Evolutionary conservation across 1,139 yeast species (phyloP), one percentile per base, ranked within the genome.

Genomic region (Suhomyces bokatorum): DNA sequence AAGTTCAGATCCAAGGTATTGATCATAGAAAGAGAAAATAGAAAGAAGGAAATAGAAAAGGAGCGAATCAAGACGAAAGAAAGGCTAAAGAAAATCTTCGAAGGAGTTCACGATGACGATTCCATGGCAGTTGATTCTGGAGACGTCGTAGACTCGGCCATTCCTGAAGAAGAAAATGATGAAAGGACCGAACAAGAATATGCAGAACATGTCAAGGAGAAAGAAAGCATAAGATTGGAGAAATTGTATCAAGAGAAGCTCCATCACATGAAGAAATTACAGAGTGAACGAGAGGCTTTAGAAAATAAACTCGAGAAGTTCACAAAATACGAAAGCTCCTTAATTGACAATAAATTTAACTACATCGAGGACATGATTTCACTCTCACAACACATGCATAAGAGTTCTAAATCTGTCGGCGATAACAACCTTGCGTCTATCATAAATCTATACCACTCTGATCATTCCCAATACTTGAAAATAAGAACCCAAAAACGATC

Each of bases 1-100:
- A 78, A 76, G 50, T 85, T 85, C 58, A 66, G 93, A 54, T 72
- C 85, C 10, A 76, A 75, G 42, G 87, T 84, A 28, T 61, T 83
- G 43, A 75, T 74, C 31, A 66, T 80, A 29, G 91, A 85, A 51
- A 73, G 75, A 49, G 76, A 75, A 39, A 80, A 80, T 43, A 70
- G 85, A 36, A 75, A 73, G 42, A 70, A 70, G 45, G 84, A 81
- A 52, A 61, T 73, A 11, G 67, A 75, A 35, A 69, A 66, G 30
- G 91, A 84, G 53, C 68, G 81, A 43, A 67, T 64, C 37, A 74
- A 77, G 44, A 75, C 85, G 2, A 78, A 77, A 52, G 62, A 67
- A 35, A 77, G 80, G 40, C 61, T 85, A 48, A 74, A 77, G 53
- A 65, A 70, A 44, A 60, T 83, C 32, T 78, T 78, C 52, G 77